These are phyloP conservation scores for Hypoxylon fuscum DNA, from an alignment of 495 filamentous ascomycete genomes.

Conservation along the genomic window DNA sequence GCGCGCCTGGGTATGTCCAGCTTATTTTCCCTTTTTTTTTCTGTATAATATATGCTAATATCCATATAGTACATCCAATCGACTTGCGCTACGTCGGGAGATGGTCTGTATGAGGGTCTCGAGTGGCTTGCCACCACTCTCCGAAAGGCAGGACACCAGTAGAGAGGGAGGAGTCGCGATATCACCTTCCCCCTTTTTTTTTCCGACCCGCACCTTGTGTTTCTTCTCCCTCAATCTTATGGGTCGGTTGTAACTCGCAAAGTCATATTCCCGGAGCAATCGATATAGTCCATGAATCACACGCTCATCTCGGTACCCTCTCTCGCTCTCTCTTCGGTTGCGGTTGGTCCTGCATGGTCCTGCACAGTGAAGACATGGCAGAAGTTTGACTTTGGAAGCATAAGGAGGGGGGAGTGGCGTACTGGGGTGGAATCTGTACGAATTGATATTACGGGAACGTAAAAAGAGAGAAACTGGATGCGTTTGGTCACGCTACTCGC, in stretches of 20 bases:
- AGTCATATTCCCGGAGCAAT: slow-evolving; percentile 54
- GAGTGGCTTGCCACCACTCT: slow-evolving; percentile 98
- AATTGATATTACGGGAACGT: slow-evolving; percentile 54
- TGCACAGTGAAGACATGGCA: slow-evolving; percentile 45
- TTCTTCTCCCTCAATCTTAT: slow-evolving; percentile 47
- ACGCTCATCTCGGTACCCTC: slow-evolving; percentile 45
- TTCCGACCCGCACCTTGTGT: slow-evolving; percentile 38
- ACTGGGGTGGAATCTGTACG: slow-evolving; percentile 60
- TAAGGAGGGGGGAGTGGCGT: slow-evolving; percentile 50
- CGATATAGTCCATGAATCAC: slow-evolving; percentile 56
- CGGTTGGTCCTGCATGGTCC: slow-evolving; percentile 49
- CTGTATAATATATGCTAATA: slow-evolving; percentile 37
- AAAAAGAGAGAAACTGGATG: slow-evolving; percentile 42
- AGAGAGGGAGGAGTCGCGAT: slow-evolving; percentile 53
- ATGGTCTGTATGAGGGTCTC: slow-evolving; percentile 99
- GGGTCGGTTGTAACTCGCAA: slow-evolving; percentile 59
- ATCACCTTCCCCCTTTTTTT: slow-evolving; percentile 21
- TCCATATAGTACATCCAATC: slow-evolving; percentile 93
- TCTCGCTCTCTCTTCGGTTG: slow-evolving; percentile 44
- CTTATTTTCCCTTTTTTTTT: slow-evolving; percentile 9
- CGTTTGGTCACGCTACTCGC: slow-evolving; percentile 37
- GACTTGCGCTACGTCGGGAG: slow-evolving; percentile 97
- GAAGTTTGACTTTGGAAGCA: slow-evolving; percentile 56
- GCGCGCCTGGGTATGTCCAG: slow-evolving; percentile 96
- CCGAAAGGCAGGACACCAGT: slow-evolving; percentile 87